Evolutionary conservation across 495 filamentous ascomycete species (phyloP), one percentile per base, ranked within the genome.

Genomic region (Penicillium paradoxum): DNA sequence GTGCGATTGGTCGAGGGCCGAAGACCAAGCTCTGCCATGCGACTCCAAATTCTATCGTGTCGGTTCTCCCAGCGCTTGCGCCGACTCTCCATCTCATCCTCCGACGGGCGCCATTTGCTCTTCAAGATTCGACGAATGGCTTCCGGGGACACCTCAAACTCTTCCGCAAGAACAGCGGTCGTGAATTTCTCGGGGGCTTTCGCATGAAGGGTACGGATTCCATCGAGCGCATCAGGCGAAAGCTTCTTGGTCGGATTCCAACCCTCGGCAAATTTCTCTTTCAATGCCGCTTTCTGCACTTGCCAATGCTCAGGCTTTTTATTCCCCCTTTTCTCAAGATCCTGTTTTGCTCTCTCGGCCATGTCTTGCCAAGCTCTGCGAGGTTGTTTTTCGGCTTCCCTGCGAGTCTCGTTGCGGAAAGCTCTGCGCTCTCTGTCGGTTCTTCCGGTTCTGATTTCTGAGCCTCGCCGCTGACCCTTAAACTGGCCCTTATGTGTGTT

Each of bases 161-260:
- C 78, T 0, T 84, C 60, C 0, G 93, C 81, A 5, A 98, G 82
- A 32, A 84, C 80, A 9, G 76, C 62, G 1, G 89, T 95, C 17
- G 87, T 84, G 73, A 89, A 96, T 44, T 73, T 68, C 1, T 87
- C 78, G 0, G 93, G 90, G 40, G 87, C 83, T 55, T 88, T 80
- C 2, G 77, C 68, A 63, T 95, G 81, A 19, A 98, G 74, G 25
- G 84, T 82, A 17, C 88, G 83, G 51, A 97, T 96, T 24, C 90
- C 90, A 14, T 90, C 86, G 10, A 95, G 64, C 10, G 92, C 88
- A 66, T 96, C 91, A 0, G 92, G 93, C 0, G 93, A 97, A 1
- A 98, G 81, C 51, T 83, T 83, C 71, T 95, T 97, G 22, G 76
- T 75, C 19, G 93, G 90, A 36, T 77, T 73, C 91, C 92, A 98